These are phyloP conservation scores for Fallopia convolvulus DNA, from an alignment of 148 eudicot species.

Conservation along the genomic window DNA sequence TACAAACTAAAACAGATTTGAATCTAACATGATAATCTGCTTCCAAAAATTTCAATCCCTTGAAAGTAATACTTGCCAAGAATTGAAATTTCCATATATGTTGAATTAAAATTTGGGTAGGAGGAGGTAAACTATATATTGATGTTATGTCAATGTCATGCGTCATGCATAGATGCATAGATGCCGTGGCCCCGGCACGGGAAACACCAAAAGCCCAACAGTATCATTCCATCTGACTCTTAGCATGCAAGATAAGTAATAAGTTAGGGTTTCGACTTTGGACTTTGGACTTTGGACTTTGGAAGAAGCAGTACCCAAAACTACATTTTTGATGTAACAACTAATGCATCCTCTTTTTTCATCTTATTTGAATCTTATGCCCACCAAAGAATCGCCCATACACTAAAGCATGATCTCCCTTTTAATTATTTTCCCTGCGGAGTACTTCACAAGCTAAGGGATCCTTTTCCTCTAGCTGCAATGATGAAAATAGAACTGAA, in stretches of 20 bases:
- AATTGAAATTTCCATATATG: too few relatives aligned
- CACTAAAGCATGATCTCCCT: background rate
- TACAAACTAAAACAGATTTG: too few relatives aligned
- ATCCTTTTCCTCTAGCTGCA: background rate
- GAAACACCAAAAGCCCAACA: background rate
- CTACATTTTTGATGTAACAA: background rate
- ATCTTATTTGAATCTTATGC: constrained; percentile 10
- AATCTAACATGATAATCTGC: too few relatives aligned
- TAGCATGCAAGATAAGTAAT: constrained; percentile 6
- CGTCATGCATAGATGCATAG: too few relatives aligned
- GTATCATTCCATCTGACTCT: constrained; percentile 1
- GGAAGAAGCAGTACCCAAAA: background rate
- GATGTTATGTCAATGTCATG: background rate
- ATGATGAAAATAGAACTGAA: background rate
- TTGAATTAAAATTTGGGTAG: too few relatives aligned
- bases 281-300: too few relatives aligned
- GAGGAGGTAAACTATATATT: background rate
- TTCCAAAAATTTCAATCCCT: too few relatives aligned
- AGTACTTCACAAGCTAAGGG: background rate
- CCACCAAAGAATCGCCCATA: background rate
- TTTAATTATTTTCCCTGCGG: background rate
- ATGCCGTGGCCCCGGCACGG: background rate
- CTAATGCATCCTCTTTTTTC: background rate
- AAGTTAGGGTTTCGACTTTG: background rate
- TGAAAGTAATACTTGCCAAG: too few relatives aligned